phyloP scores from a whole-genome alignment of 352 stramenopile species.

The Pythium periplocum region DNA sequence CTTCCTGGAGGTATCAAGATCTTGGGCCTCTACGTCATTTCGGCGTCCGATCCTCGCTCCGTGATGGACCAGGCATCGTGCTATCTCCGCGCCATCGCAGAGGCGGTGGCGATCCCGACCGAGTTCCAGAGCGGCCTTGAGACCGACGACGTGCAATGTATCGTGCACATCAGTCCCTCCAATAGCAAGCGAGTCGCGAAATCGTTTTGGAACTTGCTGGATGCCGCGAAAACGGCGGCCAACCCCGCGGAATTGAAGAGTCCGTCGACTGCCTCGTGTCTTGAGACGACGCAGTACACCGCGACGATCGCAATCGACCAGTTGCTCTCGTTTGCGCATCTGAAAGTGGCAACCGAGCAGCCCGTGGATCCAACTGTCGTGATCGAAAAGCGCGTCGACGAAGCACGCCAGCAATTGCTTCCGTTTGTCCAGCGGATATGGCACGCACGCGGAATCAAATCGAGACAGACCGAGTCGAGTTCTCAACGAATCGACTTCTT shows the following conservation, averaged over 20 bases:
- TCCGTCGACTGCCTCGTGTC: conserved; percentile 6
- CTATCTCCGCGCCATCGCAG: conserved; percentile 47
- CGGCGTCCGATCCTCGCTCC: conserved; percentile 16
- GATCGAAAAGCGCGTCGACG: conserved; percentile 31
- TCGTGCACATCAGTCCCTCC: conserved; percentile 33
- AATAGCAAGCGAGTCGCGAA: conserved; percentile 13
- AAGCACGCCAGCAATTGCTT: conserved; percentile 43
- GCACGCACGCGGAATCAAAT: conserved; percentile 25
- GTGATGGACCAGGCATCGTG: conserved; percentile 31
- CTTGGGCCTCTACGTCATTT: conserved; percentile 55
- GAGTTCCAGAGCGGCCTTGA: conserved; percentile 6
- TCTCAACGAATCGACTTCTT: too few relatives aligned
- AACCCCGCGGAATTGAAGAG: conserved; percentile 21
- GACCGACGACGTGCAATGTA: conserved; percentile 25
- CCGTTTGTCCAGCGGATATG: conserved; percentile 37
- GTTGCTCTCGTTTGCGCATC: conserved; percentile 22
- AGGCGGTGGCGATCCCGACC: conserved; percentile 21
- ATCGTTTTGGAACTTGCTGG: conserved; percentile 22
- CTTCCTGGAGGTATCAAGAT: conserved; percentile 51
- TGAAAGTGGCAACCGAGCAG: background rate
- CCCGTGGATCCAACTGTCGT: conserved; percentile 3
- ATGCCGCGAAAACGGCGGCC: conserved; percentile 25
- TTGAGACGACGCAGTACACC: conserved; percentile 31
- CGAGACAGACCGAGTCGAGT: conserved; percentile 12
- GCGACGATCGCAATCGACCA: conserved; percentile 46